A percentile compares a stretch with the other conserved stretches of the same genome.
phyloP scores from a whole-genome alignment of 345 rosid genomes.

The Punica granatum region DNA sequence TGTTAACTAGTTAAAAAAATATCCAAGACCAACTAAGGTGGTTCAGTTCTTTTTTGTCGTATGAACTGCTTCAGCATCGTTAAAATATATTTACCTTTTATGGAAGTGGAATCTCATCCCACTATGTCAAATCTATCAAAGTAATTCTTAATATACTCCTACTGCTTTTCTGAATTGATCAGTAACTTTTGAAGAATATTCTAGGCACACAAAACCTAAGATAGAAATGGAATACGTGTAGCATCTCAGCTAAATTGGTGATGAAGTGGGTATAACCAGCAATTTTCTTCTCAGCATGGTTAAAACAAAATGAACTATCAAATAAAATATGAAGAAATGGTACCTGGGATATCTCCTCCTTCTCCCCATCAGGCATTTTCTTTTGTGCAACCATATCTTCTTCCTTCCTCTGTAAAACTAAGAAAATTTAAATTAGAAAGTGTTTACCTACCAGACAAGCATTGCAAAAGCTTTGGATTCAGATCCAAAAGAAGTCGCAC shows the following conservation, averaged over 20 bases:
- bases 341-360: constrained; percentile 96
- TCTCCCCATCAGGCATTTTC: constrained; percentile 94
- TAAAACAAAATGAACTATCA: not conserved
- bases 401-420: constrained; percentile 68
- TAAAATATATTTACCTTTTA: no score
- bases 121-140: not conserved
- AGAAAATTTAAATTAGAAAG: constrained; percentile 13
- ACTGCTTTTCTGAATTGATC: no score
- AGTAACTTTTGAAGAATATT: no score
- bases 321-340: not conserved
- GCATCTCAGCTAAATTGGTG: not conserved
- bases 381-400: constrained; percentile 98
- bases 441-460: not conserved
- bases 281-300: not conserved
- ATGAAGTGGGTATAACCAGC: not conserved
- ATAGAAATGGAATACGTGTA: no score
- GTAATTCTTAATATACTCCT: not conserved
- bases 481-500: not conserved
- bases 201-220: no score
- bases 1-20: not conserved
- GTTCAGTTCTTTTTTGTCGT: not conserved
- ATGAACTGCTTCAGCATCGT: not conserved
- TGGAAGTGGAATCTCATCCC: not conserved
- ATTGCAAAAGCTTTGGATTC: not conserved
- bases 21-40: not conserved